These are phyloP conservation scores for Colletotrichum orbiculare DNA, from an alignment of 2,329 filamentous ascomycete species.

Conservation along the genomic window DNA sequence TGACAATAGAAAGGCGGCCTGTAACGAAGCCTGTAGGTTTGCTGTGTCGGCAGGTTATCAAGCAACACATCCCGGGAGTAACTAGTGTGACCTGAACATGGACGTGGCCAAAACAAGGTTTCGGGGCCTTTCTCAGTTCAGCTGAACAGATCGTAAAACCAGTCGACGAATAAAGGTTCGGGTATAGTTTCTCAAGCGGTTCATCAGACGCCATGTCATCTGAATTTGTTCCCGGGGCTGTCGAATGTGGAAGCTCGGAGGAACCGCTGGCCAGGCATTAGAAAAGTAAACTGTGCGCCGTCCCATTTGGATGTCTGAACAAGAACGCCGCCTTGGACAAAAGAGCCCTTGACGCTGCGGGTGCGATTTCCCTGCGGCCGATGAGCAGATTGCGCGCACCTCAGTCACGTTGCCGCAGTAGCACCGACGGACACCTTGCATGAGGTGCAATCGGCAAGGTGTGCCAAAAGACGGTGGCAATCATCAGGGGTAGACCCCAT, in stretches of 20 bases:
- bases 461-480: slow-evolving; percentile 1
- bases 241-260: slow-evolving; percentile 21
- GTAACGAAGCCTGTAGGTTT: too few relatives aligned
- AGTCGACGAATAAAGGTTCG: too few relatives aligned
- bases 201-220: too few relatives aligned
- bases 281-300: slow-evolving; percentile 14
- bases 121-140: too few relatives aligned
- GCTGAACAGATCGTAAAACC: too few relatives aligned
- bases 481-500: slow-evolving; percentile 24
- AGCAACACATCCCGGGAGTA: too few relatives aligned
- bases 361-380: slow-evolving; percentile 2
- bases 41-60: too few relatives aligned
- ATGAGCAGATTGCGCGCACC: slow-evolving; percentile 8
- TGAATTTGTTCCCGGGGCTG: too few relatives aligned
- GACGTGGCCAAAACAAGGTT: too few relatives aligned
- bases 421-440: slow-evolving; percentile 25
- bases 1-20: too few relatives aligned
- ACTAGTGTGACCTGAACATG: too few relatives aligned
- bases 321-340: background rate
- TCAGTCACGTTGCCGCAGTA: background rate
- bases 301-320: background rate
- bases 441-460: slow-evolving; percentile 27
- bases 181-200: too few relatives aligned
- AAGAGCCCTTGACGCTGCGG: background rate
- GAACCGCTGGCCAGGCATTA: slow-evolving; percentile 13